Conservation (phyloP, 495 filamentous ascomycete species). For the Oidiodendron maius region DNA sequence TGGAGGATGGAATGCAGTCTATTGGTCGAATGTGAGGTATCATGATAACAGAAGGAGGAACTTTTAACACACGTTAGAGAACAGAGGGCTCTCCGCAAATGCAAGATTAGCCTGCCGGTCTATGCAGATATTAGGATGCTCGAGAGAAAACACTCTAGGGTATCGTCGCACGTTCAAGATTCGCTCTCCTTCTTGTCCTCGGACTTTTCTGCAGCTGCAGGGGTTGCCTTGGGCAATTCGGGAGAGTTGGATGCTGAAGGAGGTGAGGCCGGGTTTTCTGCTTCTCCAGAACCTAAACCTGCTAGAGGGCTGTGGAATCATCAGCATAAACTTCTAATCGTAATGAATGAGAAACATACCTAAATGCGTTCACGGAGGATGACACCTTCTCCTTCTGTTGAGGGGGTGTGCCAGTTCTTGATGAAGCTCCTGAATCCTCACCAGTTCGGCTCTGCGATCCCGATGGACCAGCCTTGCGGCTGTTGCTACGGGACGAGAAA, state of each 20-base stretch:
- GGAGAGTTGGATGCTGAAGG: conserved; percentile 55
- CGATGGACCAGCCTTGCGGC: conserved; percentile 70
- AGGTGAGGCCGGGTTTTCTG: conserved; percentile 51
- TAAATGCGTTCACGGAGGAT: conserved; percentile 79
- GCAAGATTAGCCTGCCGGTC: conserved; percentile 32
- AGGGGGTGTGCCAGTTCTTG: conserved; percentile 83
- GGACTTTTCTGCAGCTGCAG: conserved; percentile 39
- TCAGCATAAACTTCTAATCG: conserved; percentile 3
- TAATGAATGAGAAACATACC: conserved; percentile 43
- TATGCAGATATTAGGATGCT: conserved; percentile 26
- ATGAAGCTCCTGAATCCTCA: conserved; percentile 78
- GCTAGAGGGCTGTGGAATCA: conserved; percentile 20
- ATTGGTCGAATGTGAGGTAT: conserved; percentile 33
- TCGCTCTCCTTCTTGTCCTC: conserved; percentile 39
- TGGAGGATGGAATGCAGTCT: conserved; percentile 22
- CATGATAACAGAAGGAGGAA: conserved; percentile 30
- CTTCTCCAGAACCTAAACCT: conserved; percentile 30
- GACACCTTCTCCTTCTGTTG: conserved; percentile 62
- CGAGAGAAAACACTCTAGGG: conserved; percentile 19
- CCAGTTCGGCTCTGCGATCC: conserved; percentile 61
- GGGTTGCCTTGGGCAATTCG: conserved; percentile 57
- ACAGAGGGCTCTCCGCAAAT: conserved; percentile 37
- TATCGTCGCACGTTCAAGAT: conserved; percentile 21
- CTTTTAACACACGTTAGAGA: conserved; percentile 39
- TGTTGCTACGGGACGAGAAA: conserved; percentile 75